Base-by-base conservation (phyloP, 78 protist species). In the Isochrysis galbana region DNA sequence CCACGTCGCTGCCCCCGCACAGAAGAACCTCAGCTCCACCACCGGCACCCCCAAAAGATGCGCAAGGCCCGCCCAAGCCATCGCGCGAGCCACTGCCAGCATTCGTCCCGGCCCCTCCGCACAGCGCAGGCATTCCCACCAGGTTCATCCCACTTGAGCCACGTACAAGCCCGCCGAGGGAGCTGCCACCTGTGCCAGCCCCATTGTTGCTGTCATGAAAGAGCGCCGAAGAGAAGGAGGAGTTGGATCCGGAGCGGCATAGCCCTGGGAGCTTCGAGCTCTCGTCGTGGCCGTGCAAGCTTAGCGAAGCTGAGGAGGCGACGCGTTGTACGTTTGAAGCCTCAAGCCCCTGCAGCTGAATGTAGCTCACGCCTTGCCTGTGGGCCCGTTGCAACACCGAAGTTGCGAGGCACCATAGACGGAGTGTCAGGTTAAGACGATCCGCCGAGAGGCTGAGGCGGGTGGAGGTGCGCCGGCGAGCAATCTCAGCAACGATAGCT, bases 351-450 rank as follows among this genome's bases (percentile, higher is more conserved):
- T 70, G 44, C 29, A 70, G 41, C 41, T 70, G n/a, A 2, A n/a
- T 70, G 80, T 70, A 70, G 80, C 32, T 14, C 80, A 19, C 80
- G 80, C 34, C 41, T 2, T 34, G 44, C 44, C 41, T 2, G 41
- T 70, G 80, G 45, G 80, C 80, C 29, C 80, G 80, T 41, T 70
- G 80, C 80, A 70, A 41, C 36, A 70, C 80, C 44, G 80, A 70
- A 19, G 80, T 70, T 14, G 80, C 34, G 34, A 70, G 41, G 41
- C 41, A 3, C 80, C 80, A 70, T 41, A 70, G 80, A 14, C 21
- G 80, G 29, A 70, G 80, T 21, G 41, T 21, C 29, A 70, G 80
- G 29, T 14, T 32, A 41, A 70, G 80, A 5, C 80, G 80, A 21
- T 11, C 14, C 22, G 21, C n/a, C 72, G 22, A 21, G 32, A 3